These are phyloP conservation scores for Lichtheimia hyalospora DNA, from an alignment of 371 early-diverging fungal species.

Conservation along the genomic window DNA sequence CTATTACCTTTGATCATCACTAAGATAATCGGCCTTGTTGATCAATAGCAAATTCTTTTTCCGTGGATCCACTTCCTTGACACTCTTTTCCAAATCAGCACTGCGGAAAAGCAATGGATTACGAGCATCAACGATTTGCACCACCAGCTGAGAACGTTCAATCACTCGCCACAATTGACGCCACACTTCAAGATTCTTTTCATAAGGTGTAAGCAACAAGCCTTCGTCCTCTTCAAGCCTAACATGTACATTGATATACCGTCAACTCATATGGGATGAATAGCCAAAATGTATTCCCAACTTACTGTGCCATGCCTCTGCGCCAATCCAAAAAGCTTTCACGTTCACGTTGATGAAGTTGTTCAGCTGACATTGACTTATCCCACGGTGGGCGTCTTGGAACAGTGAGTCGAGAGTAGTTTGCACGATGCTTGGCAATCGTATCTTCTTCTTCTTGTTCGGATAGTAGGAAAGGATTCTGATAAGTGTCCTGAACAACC, in stretches of 20 bases:
- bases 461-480: constrained; percentile 82
- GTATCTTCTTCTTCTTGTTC: constrained; percentile 76
- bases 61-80: constrained; percentile 81
- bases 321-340: constrained; percentile 93
- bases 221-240: constrained; percentile 89
- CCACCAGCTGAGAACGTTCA: constrained; percentile 95
- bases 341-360: constrained; percentile 82
- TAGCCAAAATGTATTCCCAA: background rate
- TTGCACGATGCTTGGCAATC: constrained; percentile 74
- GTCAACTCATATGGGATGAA: background rate
- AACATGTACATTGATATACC: background rate
- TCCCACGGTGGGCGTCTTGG: constrained; percentile 94
- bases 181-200: constrained; percentile 99
- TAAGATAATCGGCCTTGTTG: constrained; percentile 99
- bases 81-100: constrained; percentile 91
- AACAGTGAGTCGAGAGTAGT: constrained; percentile 72
- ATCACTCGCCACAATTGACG: constrained; percentile 99
- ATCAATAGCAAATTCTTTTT: constrained; percentile 88
- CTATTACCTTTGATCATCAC: constrained; percentile 46
- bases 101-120: constrained; percentile 96
- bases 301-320: constrained; percentile 76
- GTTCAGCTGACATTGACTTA: constrained; percentile 75
- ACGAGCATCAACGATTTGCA: constrained; percentile 99
- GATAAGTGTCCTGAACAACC: constrained; percentile 74
- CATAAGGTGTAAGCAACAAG: constrained; percentile 95